Evolutionary conservation across 225 moss, liverwort and hornwort species (phyloP).

Genomic region (Sphagnum tenellum): DNA sequence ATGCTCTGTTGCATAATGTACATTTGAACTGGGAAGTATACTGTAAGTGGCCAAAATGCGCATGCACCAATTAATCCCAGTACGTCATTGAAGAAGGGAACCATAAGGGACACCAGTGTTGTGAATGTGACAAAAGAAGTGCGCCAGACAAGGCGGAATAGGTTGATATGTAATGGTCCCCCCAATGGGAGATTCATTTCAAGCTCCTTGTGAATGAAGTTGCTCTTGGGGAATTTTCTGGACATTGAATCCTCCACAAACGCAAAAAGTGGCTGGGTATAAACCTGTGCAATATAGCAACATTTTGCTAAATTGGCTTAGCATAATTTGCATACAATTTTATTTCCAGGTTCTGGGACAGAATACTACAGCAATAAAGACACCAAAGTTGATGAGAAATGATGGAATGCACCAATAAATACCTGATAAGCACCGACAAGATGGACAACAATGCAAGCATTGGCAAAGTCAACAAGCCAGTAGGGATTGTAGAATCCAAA

Average conservation of each 20-base stretch:
- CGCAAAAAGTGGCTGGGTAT: constrained; percentile 55
- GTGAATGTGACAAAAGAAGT: constrained; percentile 53
- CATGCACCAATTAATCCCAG: constrained; percentile 69
- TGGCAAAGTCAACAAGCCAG: constrained; percentile 56
- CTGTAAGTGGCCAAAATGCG: constrained; percentile 66
- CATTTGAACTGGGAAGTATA: constrained; percentile 72
- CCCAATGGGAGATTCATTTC: constrained; percentile 26
- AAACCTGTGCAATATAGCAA: constrained; percentile 26
- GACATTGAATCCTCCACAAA: constrained; percentile 34
- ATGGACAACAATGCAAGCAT: constrained; percentile 62
- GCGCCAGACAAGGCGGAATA: constrained; percentile 68
- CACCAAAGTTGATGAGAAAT: background rate
- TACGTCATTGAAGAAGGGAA: constrained; percentile 83
- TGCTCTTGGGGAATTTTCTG: constrained; percentile 40
- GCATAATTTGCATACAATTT: background rate
- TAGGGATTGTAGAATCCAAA: constrained; percentile 67
- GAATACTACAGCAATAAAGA: background rate
- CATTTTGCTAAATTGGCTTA: background rate
- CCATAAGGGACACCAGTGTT: constrained; percentile 50
- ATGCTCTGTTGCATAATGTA: constrained; percentile 39
- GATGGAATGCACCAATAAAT: background rate
- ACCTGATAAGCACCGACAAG: constrained; percentile 72
- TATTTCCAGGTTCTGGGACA: background rate
- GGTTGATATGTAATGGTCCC: constrained; percentile 40
- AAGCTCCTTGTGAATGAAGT: constrained; percentile 30